Evolutionary conservation across 139 green algal genomes (phyloP).

Genomic region (Closterium sp.): DNA sequence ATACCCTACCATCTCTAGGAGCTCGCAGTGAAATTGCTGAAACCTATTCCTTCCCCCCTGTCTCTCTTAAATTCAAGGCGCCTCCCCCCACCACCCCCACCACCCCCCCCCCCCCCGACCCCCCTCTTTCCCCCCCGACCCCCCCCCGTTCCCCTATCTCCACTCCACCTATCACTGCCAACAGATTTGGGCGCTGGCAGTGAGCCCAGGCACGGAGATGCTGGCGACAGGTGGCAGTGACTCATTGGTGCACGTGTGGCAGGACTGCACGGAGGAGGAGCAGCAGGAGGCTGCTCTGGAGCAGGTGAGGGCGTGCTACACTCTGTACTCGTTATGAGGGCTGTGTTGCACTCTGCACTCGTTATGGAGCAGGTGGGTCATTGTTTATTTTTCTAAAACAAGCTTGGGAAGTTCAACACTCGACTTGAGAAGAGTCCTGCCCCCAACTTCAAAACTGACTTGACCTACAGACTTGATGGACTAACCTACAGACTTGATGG

Average conservation of each 20-base stretch:
- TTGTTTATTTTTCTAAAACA: too few relatives aligned
- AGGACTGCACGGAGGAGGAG: constrained; percentile 71
- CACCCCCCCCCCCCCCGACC: background rate
- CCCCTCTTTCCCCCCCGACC: background rate
- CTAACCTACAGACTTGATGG: too few relatives aligned
- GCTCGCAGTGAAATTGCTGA: too few relatives aligned
- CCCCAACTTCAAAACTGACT: too few relatives aligned
- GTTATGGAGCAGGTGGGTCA: background rate
- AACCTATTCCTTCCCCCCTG: too few relatives aligned
- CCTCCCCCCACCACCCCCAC: too few relatives aligned
- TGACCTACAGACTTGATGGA: too few relatives aligned
- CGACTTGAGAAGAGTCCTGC: too few relatives aligned
- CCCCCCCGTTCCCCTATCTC: background rate
- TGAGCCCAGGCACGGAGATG: constrained; percentile 39
- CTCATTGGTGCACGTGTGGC: constrained; percentile 76
- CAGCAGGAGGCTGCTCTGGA: constrained; percentile 29
- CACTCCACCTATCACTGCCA: background rate
- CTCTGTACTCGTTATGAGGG: background rate
- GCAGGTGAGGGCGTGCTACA: background rate
- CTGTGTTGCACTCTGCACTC: background rate
- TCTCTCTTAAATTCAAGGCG: too few relatives aligned
- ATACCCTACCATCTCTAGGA: too few relatives aligned
- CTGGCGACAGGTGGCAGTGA: constrained; percentile 79
- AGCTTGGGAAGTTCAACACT: too few relatives aligned
- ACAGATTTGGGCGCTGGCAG: constrained; percentile 67